Base-by-base conservation (phyloP, 2,329 filamentous ascomycete genomes). In the Botrytis porri region DNA sequence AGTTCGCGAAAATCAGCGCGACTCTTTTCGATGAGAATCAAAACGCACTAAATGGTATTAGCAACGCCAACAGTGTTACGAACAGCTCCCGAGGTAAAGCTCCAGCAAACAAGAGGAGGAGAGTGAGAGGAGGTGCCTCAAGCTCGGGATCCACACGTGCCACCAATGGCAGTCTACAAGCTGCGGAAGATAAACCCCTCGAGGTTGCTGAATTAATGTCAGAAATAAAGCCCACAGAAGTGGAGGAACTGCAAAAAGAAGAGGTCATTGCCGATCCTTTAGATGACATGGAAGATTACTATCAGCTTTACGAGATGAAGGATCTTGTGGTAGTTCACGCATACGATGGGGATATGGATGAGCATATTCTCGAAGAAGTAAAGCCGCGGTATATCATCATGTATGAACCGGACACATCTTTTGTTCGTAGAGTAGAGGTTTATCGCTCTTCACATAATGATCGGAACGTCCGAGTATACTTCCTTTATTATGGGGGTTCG, bases 381-480 rank as follows among this genome's bases (percentile, higher is more conserved):
- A 94, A 93, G 79, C 96, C 96, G 48, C 90, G 93, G 74, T 98
- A 98, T 82, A 94, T 99, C 74, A 92, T 99, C 83, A 98, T 99
- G 96, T 99, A 98, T 82, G 96, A 98, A 81, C 95, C 96, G 1
- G 94, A 98, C 77, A 90, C 95, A 4, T 91, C 95, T 4, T 99
- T 99, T 81, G 97, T 98, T 79, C 90, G 96, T 22, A 88, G 95
- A 54, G 92, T 99, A 32, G 96, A 99, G 81, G 95, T 98, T 2
- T 99, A 98, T 83, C 90, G 96, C 57, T 97, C 94, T 70, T 98
- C 95, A 16, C 96, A 99, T 83, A 92, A 91, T 73, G 93, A 95
- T 81, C 87, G 94, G 51, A 94, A 93, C 78, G 93, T 98, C 60
- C 89, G 94, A 61, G 95, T 97, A 0, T 99, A 98, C 84, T 98